These are phyloP conservation scores for Nicotiana tabacum DNA, from an alignment of 257 asterid species.

Conservation along the genomic window DNA sequence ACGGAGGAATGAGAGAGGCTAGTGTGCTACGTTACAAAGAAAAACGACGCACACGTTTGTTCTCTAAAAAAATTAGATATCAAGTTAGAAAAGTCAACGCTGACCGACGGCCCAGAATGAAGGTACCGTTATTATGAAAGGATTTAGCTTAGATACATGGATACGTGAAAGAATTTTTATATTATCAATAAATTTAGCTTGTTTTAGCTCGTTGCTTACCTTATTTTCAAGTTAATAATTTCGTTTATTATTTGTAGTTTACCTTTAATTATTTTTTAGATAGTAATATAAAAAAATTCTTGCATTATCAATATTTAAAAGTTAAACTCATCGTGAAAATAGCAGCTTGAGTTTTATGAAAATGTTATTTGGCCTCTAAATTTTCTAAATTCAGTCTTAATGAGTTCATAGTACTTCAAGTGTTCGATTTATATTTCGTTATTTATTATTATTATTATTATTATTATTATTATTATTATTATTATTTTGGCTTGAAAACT, in stretches of 20 bases:
- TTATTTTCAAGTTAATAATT: neutral
- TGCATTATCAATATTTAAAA: too few relatives aligned
- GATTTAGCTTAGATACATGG: neutral
- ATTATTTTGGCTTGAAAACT: neutral
- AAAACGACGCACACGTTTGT: slow-evolving; percentile 60
- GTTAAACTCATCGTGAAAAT: too few relatives aligned
- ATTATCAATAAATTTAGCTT: neutral
- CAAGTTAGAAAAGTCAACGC: slow-evolving; percentile 87
- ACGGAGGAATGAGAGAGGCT: slow-evolving; percentile 69
- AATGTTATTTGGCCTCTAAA: too few relatives aligned
- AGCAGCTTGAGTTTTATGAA: too few relatives aligned
- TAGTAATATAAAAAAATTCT: too few relatives aligned
- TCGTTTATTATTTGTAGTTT: neutral
- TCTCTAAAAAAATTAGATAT: slow-evolving; percentile 72
- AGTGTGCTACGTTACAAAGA: slow-evolving; percentile 71
- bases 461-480: neutral
- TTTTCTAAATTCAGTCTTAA: too few relatives aligned
- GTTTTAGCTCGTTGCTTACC: neutral
- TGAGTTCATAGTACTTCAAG: neutral
- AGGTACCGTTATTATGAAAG: slow-evolving; percentile 31
- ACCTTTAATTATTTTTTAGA: neutral
- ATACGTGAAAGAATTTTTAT: neutral
- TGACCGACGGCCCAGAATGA: slow-evolving; percentile 79
- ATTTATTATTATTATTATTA: too few relatives aligned
- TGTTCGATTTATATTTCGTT: neutral